These are phyloP conservation scores for Colletotrichum liriopes DNA, from an alignment of 2,329 filamentous ascomycete species.

Conservation along the genomic window DNA sequence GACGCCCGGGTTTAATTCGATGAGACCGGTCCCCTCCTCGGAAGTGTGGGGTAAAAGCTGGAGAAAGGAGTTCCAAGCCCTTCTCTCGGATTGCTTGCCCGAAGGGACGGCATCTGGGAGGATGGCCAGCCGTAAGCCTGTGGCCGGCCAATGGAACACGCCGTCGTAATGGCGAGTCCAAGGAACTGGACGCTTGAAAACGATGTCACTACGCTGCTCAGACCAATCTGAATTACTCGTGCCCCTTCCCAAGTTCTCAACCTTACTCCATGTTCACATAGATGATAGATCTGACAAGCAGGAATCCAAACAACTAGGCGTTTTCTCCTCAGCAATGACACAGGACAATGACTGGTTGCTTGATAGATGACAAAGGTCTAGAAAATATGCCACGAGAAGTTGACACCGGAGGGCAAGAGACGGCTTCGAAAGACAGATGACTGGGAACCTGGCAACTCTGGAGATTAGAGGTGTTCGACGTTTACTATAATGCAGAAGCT, in stretches of 20 bases:
- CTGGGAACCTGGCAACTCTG: no score
- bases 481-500: background rate
- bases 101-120: background rate
- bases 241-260: background rate
- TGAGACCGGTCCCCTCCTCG: background rate
- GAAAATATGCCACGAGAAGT: background rate
- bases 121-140: background rate
- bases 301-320: background rate
- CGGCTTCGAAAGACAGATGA: background rate
- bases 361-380: background rate
- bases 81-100: constrained; percentile 10
- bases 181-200: background rate
- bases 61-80: constrained; percentile 17
- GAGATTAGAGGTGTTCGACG: background rate
- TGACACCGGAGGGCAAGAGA: background rate
- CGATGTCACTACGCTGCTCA: background rate
- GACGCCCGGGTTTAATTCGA: constrained; percentile 16
- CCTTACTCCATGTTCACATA: background rate
- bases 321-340: background rate
- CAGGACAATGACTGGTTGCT: background rate
- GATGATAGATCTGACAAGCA: background rate
- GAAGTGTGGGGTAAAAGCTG: constrained; percentile 36
- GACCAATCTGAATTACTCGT: no score
- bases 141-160: background rate
- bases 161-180: no score